Conservation (phyloP, 495 filamentous ascomycete genomes). For the Clavariopsis aquatica region DNA sequence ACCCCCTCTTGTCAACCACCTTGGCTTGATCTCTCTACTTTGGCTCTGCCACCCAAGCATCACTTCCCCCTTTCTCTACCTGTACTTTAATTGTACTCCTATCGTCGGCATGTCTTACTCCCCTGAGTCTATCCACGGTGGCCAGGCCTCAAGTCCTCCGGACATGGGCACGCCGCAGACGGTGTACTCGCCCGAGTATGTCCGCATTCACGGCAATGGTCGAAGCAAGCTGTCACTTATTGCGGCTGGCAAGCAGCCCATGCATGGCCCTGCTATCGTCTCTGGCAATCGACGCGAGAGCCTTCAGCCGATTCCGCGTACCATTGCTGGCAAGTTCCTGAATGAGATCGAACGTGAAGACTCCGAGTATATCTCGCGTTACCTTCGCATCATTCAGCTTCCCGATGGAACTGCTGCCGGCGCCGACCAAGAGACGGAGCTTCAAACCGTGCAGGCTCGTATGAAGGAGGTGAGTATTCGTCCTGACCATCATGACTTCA, state of each 20-base stretch:
- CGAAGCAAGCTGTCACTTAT: not conserved
- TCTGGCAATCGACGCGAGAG: not conserved
- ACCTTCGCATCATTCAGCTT: conserved; percentile 6
- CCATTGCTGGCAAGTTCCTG: not conserved
- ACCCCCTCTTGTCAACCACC: not conserved
- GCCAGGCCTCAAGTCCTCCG: not conserved
- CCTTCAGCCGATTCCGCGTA: not conserved
- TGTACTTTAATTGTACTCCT: not conserved
- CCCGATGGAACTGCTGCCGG: not conserved
- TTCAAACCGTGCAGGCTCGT: not conserved
- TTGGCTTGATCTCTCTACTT: not conserved
- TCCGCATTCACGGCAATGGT: not conserved
- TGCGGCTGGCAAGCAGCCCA: conserved; percentile 1
- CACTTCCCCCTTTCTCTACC: not conserved
- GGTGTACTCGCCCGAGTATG: not conserved
- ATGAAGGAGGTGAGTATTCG: conserved; percentile 25
- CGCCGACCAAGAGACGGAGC: not conserved
- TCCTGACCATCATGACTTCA: too few relatives aligned
- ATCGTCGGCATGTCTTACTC: not conserved
- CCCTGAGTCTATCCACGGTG: not conserved
- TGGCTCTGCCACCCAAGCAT: not conserved
- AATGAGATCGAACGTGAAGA: conserved; percentile 6
- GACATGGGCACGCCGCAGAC: not conserved
- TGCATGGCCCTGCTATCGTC: not conserved
- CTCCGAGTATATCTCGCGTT: conserved; percentile 9